A percentile compares a stretch with the other conserved stretches of the same genome.
These are phyloP conservation scores for Papiliotrema fonsecae DNA, from an alignment of 1,284 basidiomycete genomes.

Conservation along the genomic window DNA sequence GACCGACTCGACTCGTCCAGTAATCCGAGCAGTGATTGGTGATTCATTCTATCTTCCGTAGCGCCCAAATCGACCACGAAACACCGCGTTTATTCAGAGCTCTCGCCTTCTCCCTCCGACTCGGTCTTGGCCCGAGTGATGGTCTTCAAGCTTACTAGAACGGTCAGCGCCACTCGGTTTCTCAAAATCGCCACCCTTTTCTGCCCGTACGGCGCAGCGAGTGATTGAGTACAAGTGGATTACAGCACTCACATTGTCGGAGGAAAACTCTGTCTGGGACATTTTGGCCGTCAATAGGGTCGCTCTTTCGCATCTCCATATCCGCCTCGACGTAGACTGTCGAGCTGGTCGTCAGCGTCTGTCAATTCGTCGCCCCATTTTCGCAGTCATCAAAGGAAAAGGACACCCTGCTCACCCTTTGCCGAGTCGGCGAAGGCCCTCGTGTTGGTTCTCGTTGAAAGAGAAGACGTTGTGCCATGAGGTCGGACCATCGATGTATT, in stretches of 20 bases:
- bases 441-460: conserved; percentile 35
- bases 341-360: background rate
- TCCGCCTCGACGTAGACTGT: conserved; percentile 43
- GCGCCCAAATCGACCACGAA: no score
- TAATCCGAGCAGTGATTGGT: no score
- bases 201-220: no score
- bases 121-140: background rate
- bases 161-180: no score
- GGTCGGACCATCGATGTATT: conserved; percentile 18
- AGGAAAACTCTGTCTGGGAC: conserved; percentile 30
- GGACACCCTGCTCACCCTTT: conserved; percentile 42
- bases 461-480: conserved; percentile 43
- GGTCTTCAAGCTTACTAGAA: background rate
- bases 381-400: no score
- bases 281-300: conserved; percentile 17
- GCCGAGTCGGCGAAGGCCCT: conserved; percentile 20
- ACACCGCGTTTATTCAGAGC: no score
- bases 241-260: conserved; percentile 28
- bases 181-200: no score
- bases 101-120: background rate
- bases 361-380: background rate
- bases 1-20: no score
- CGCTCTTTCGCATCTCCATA: conserved; percentile 33
- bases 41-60: no score
- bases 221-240: background rate